Percentiles rank a stretch among this genome's conserved stretches.
Evolutionary conservation across 495 filamentous ascomycete species (phyloP).

Genomic region (Tuber brumale): DNA sequence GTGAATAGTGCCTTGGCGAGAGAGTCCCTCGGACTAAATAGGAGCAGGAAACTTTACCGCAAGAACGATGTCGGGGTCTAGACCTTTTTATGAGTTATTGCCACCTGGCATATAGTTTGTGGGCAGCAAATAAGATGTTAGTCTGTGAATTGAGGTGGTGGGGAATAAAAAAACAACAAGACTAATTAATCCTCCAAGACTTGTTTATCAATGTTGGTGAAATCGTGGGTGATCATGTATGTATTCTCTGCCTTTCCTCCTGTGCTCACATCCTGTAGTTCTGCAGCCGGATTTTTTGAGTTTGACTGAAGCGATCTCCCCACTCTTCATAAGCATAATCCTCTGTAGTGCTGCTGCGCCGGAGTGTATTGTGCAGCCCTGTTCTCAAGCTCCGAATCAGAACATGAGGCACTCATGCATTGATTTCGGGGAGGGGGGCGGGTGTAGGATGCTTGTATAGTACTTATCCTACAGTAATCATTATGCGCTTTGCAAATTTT

Average conservation of each 20-base stretch:
- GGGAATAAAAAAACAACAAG: neutral
- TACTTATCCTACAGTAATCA: too few relatives aligned
- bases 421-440: too few relatives aligned
- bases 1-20: neutral
- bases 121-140: neutral
- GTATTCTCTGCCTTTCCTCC: neutral
- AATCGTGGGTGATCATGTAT: neutral
- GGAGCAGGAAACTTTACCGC: neutral
- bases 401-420: neutral
- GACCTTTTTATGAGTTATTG: neutral
- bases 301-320: too few relatives aligned
- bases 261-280: neutral
- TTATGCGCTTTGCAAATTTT: neutral
- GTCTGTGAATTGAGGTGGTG: neutral
- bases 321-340: too few relatives aligned
- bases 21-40: neutral
- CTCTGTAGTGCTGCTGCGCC: neutral
- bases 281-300: neutral
- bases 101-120: neutral
- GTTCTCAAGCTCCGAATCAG: neutral
- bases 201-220: neutral
- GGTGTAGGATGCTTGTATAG: neutral
- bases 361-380: neutral
- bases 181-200: neutral
- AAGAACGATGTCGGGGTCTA: neutral